Evolutionary conservation across 192 early-diverging fungal genomes (phyloP).

Genomic region (Coemansia sp.): DNA sequence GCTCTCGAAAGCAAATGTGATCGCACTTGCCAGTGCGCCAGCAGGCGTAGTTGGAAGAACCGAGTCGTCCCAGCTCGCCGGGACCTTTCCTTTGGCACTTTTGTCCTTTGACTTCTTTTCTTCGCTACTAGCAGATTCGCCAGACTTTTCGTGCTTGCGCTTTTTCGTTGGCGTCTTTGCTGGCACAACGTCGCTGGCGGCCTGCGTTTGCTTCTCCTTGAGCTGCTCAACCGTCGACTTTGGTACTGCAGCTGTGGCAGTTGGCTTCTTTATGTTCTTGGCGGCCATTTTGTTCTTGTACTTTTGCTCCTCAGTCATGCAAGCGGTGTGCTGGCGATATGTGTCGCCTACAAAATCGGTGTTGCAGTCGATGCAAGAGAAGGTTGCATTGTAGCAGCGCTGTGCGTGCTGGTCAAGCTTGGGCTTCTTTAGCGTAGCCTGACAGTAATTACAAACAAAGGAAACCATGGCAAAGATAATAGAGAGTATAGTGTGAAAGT

Average conservation of each 20-base stretch:
- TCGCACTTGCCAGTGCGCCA: conserved; percentile 27
- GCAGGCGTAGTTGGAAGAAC: conserved; percentile 12
- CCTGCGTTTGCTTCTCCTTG: conserved; percentile 10
- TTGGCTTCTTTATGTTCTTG: background rate
- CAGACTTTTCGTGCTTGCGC: conserved; percentile 16
- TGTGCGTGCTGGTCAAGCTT: conserved; percentile 83
- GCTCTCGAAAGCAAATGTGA: conserved; percentile 8
- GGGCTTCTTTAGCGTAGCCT: conserved; percentile 91
- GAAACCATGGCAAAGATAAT: conserved; percentile 55
- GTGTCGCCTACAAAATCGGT: conserved; percentile 75
- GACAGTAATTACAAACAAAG: conserved; percentile 71
- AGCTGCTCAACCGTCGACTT: conserved; percentile 47
- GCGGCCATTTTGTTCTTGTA: conserved; percentile 53
- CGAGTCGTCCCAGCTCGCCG: conserved; percentile 21
- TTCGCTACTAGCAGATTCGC: background rate
- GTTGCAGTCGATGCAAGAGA: conserved; percentile 91
- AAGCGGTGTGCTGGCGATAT: conserved; percentile 82
- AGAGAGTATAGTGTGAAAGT: background rate
- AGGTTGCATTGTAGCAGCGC: conserved; percentile 83
- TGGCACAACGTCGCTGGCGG: background rate
- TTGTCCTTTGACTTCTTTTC: conserved; percentile 16
- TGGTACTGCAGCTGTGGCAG: background rate
- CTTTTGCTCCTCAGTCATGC: conserved; percentile 94
- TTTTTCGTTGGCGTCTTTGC: conserved; percentile 6
- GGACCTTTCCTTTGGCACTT: conserved; percentile 20